A percentile compares a stretch with the other conserved stretches of the same genome.
Conservation (phyloP, 2,329 filamentous ascomycete genomes). For the Paecilomyces dactylethromorphus region DNA sequence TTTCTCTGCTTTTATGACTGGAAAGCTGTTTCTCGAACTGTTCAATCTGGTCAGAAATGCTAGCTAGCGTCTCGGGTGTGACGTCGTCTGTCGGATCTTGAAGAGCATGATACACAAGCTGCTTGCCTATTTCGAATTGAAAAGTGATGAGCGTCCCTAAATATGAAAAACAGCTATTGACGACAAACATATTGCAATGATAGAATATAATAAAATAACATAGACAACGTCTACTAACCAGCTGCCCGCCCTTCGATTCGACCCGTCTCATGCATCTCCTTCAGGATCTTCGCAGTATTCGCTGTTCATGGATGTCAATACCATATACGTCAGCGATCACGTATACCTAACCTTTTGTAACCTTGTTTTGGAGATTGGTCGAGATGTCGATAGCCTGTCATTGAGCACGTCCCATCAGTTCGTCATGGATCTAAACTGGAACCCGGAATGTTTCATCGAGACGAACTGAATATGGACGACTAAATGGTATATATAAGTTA, state of each 20-base stretch:
- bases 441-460: too few species aligned
- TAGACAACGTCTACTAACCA: slow-evolving; percentile 28
- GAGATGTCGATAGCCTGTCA: slow-evolving; percentile 50
- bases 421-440: neutral
- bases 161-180: too few species aligned
- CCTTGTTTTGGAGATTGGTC: slow-evolving; percentile 55
- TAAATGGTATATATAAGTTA: slow-evolving; percentile 11
- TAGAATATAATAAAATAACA: too few species aligned
- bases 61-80: slow-evolving; percentile 42
- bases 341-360: slow-evolving; percentile 45
- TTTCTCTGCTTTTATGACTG: slow-evolving; percentile 40
- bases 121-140: slow-evolving; percentile 44
- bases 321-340: neutral
- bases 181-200: too few species aligned
- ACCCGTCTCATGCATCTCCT: slow-evolving; percentile 55
- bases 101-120: slow-evolving; percentile 53
- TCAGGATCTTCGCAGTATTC: slow-evolving; percentile 54
- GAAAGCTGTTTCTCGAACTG: slow-evolving; percentile 40
- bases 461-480: slow-evolving; percentile 49
- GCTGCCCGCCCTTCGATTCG: slow-evolving; percentile 52
- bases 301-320: slow-evolving; percentile 29
- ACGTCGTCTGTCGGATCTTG: slow-evolving; percentile 46
- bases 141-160: neutral
- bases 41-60: slow-evolving; percentile 44
- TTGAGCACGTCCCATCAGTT: neutral